Base-by-base conservation (phyloP, 2,329 filamentous ascomycete genomes). In the Calonectria montana region DNA sequence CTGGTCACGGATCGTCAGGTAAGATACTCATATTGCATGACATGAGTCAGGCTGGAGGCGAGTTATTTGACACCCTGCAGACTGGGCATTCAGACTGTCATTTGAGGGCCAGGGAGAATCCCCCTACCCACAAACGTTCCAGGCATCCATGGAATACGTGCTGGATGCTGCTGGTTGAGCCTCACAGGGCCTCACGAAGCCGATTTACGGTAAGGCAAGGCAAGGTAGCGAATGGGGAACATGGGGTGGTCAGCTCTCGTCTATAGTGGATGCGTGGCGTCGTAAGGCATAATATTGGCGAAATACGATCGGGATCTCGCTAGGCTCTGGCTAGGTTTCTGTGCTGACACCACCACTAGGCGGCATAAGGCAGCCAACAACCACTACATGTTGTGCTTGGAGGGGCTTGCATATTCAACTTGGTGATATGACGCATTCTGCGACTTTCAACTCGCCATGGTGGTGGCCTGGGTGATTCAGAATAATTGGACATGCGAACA, bases 361-460 rank as follows among this genome's bases (percentile, higher is more conserved):
- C 61, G 48, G 31, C 21, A 70, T 27, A 39, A 67, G 45, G 27
- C 64, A 48, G 57, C 57, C 69, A 67, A 39, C 69, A 71, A 39
- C 53, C 31, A 39, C 31, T 37, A 15, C 8, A 67, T 67, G 55
- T 47, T 59, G 63, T 71, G 64, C 63, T 16, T 47, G 29, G 21
- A 48, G 15, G 25, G 23, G 47, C 37, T 59, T 57, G 47, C 69
- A 66, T 45, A 47, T 45, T 23, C 61, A 39, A 50, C 63, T 43
- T 21, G 48, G 59, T 21, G 37, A 62, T 47, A 63, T 41, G 61
- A 65, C n/a, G 25, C 41, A 41, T 3, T 27, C 47, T 15, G 27
- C 35, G 23, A 31, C 48, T 41, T 41, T 65, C 62, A 47, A 37
- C 29, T 50, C 35, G 47, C 23, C 37, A 41, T 57, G 27, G 27